A percentile compares a stretch with the other conserved stretches of the same genome.
phyloP scores from a whole-genome alignment of 2,329 filamentous ascomycete genomes.

The Xylariomycetidae sp. region DNA sequence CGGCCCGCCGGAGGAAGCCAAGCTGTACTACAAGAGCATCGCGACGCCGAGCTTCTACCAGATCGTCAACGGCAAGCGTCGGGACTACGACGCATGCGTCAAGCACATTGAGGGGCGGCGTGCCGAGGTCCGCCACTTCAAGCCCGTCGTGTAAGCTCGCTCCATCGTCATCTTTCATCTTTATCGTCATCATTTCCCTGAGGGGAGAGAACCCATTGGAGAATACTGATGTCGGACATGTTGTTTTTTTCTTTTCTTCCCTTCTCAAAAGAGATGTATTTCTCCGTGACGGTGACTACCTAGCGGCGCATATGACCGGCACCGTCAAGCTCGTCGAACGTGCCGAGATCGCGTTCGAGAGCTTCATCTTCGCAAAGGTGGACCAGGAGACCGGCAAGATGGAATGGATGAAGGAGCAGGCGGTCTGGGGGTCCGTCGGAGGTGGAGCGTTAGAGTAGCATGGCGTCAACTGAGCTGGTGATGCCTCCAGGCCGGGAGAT shows the following conservation, averaged over 20 bases:
- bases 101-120: slow-evolving; percentile 23
- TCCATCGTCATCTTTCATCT: too few relatives aligned
- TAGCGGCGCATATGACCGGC: slow-evolving; percentile 26
- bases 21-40: slow-evolving; percentile 10
- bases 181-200: not conserved
- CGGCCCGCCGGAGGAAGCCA: slow-evolving; percentile 14
- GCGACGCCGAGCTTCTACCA: slow-evolving; percentile 17
- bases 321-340: slow-evolving; percentile 24
- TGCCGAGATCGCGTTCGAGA: slow-evolving; percentile 20
- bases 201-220: too few relatives aligned
- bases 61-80: slow-evolving; percentile 17
- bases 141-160: slow-evolving; percentile 24
- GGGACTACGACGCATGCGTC: slow-evolving; percentile 16
- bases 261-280: slow-evolving; percentile 20
- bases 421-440: slow-evolving; percentile 20
- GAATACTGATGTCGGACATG: too few relatives aligned
- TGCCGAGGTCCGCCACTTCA: slow-evolving; percentile 21
- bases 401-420: slow-evolving; percentile 24
- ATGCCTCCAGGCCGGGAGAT: too few relatives aligned
- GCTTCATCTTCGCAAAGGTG: slow-evolving; percentile 26
- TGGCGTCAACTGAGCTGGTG: slow-evolving; percentile 5
- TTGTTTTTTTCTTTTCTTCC: too few relatives aligned
- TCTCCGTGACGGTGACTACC: slow-evolving; percentile 24
- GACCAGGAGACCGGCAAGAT: slow-evolving; percentile 22
- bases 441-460: slow-evolving; percentile 5